Evolutionary conservation across 257 asterid species (phyloP).

Genomic region (Osmanthus fragrans): DNA sequence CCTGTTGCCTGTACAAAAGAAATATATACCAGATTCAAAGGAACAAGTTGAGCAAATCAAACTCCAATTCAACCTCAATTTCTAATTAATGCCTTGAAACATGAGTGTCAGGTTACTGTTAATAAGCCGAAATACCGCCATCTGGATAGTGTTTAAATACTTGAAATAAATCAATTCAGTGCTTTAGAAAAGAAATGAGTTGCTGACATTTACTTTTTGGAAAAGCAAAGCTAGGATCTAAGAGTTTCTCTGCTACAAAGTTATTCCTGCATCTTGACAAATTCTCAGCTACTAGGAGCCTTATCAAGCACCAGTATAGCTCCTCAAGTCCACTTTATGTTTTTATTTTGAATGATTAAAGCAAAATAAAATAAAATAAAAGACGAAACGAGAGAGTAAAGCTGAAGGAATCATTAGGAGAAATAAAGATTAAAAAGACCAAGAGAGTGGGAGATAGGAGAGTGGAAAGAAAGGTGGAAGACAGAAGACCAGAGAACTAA

Average conservation of each 20-base stretch:
- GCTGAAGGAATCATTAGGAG: neutral
- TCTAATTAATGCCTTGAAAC: neutral
- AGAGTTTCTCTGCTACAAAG: neutral
- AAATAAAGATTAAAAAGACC: neutral
- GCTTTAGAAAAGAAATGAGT: neutral
- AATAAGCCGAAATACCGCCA: neutral
- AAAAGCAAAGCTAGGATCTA: neutral
- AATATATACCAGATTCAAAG: constrained; percentile 12
- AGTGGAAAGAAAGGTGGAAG: constrained; percentile 7
- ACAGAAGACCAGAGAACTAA: neutral
- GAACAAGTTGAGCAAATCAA: neutral
- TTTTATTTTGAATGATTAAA: neutral
- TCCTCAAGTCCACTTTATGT: neutral
- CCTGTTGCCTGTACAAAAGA: neutral
- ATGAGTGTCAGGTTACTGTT: neutral
- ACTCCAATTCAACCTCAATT: neutral
- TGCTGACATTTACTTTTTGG: neutral
- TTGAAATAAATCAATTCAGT: neutral
- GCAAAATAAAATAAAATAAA: neutral
- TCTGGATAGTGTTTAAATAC: neutral
- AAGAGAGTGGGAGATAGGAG: neutral
- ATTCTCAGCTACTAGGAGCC: too few species aligned
- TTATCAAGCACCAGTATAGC: neutral
- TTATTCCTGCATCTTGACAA: too few species aligned
- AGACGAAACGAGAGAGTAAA: neutral